phyloP scores from a whole-genome alignment of 2,329 filamentous ascomycete species.

The Raffaelea albimanens region DNA sequence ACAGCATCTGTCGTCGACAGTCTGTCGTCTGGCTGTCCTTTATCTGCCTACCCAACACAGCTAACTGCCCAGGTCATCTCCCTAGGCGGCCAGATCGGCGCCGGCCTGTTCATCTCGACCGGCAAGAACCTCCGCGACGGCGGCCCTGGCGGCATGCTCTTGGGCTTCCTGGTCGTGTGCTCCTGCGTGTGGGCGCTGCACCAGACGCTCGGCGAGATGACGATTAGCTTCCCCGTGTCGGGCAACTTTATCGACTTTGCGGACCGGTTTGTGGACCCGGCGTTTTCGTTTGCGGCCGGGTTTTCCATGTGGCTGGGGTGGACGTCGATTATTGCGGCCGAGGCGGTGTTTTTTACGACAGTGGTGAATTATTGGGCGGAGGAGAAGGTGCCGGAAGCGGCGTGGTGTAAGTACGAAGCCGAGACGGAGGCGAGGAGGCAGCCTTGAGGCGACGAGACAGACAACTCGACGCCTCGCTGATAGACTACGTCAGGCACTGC shows the following conservation, averaged over 20 bases:
- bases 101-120: slow-evolving; percentile 7
- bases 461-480: no score
- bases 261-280: slow-evolving; percentile 7
- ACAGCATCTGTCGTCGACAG: no score
- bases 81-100: slow-evolving; percentile 5
- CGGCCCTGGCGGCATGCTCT: slow-evolving; percentile 3
- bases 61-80: slow-evolving; percentile 4
- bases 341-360: slow-evolving; percentile 5
- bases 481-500: no score
- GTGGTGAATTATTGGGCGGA: slow-evolving; percentile 5
- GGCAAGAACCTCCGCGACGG: slow-evolving; percentile 4
- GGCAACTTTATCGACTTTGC: slow-evolving; percentile 6
- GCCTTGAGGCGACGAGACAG: no score
- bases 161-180: slow-evolving; percentile 5
- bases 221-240: slow-evolving; percentile 4
- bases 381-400: not conserved
- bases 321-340: slow-evolving; percentile 3
- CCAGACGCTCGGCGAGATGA: slow-evolving; percentile 7
- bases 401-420: not conserved
- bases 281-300: slow-evolving; percentile 4
- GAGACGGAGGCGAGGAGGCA: no score
- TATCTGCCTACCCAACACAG: not conserved
- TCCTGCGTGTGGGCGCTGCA: slow-evolving; percentile 5
- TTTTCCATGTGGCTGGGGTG: slow-evolving; percentile 5
- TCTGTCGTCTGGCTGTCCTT: no score